Base-by-base conservation (phyloP, 306 rosid genomes). In the Pueraria montana region DNA sequence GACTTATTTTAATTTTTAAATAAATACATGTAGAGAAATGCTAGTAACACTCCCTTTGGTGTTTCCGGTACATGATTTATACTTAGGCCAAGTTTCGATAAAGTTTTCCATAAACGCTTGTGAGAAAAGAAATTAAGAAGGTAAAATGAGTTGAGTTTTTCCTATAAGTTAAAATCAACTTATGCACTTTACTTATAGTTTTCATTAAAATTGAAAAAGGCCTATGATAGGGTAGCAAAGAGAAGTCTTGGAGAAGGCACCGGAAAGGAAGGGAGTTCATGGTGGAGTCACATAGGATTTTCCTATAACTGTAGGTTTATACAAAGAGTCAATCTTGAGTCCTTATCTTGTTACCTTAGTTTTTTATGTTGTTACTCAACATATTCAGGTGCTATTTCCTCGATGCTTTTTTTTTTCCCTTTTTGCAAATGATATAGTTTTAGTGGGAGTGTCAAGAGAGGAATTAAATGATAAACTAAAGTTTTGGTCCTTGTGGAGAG, bases 21-120 rank as follows among this genome's bases (percentile, higher is more conserved):
- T 12, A 26, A 62, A 27, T 69, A 50, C 17, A 62, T 34, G 69
- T 7, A 45, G 66, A 36, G 42, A 50, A 67, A 79, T 36, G 55
- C 12, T 36, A 50, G n/a, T 49, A 53, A 34, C 32, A 34, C 30
- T 23, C 64, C 64, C 6, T 23, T 8, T 53, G 38, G 68, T 53
- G 23, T 18, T 55, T 20, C 26, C 13, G 5, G 13, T 24, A 11
- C 34, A 23, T 59, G 11, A 24, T 9, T 56, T 56, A 56, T 58
- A 58, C 10, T 23, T 23, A 58, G 32, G 16, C 17, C 12, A 17
- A 46, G 18, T 14, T 49, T 49, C 18, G 20, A 49, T 49, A 1
- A 0, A 13, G 4, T 46, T 49, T 49, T 5, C 20, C 18, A 4
- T 49, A 0, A 49, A 16, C 17, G 4, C 8, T 49, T 49, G 16